Percentiles rank a stretch among this genome's conserved stretches.
Evolutionary conservation across 768 basidiomycete species (phyloP).

Genomic region (Tulasnella sp.): DNA sequence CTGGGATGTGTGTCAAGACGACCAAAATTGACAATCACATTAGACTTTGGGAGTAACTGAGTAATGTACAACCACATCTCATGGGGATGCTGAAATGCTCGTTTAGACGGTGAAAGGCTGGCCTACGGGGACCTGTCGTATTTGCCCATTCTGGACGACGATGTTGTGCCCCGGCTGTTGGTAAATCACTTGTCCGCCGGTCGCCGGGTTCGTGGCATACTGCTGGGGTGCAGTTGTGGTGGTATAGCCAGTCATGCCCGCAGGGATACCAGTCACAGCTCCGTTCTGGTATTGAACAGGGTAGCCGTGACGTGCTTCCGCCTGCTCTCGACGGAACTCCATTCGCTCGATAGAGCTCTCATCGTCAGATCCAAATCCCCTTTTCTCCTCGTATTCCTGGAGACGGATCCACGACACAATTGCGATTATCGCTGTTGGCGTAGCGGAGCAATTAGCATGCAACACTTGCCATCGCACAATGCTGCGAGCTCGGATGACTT

Average conservation of each 20-base stretch:
- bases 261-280: background rate
- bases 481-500: background rate
- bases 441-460: background rate
- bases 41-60: no score
- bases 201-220: background rate
- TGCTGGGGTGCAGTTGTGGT: background rate
- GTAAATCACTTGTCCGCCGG: slow-evolving; percentile 5
- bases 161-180: slow-evolving; percentile 7
- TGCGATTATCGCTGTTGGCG: background rate
- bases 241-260: background rate
- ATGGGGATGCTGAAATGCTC: no score
- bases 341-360: background rate
- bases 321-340: background rate
- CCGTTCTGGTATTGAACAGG: background rate
- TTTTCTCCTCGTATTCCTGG: slow-evolving; percentile 4
- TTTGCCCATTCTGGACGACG: slow-evolving; percentile 12
- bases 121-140: slow-evolving; percentile 4
- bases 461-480: background rate
- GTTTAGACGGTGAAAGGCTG: background rate
- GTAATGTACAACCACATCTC: no score
- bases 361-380: background rate
- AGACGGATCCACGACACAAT: slow-evolving; percentile 14
- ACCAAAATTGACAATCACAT: no score
- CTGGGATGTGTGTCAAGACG: no score
- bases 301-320: background rate